Evolutionary conservation across 2,329 filamentous ascomycete species (phyloP).

Genomic region (Cladophialophora chaetospira): DNA sequence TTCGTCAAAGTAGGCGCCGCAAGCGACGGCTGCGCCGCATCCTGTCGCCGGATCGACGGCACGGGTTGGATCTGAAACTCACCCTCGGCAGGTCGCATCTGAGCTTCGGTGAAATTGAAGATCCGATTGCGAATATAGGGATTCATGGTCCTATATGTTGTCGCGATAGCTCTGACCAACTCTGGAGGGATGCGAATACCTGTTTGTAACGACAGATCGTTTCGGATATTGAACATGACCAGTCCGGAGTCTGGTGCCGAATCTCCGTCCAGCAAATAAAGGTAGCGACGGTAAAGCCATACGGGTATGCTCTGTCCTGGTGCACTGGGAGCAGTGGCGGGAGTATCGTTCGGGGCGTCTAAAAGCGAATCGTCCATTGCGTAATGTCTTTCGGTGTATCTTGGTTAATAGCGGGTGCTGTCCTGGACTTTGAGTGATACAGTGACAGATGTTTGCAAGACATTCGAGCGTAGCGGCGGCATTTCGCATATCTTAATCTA

Average conservation of each 20-base stretch:
- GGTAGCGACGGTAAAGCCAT: conserved; percentile 1
- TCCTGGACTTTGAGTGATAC: not conserved
- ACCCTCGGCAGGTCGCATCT: not conserved
- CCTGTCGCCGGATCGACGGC: not conserved
- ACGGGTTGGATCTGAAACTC: conserved; percentile 1
- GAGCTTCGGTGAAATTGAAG: not conserved
- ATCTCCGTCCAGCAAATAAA: conserved; percentile 3
- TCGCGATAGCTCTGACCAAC: not conserved
- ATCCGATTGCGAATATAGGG: not conserved
- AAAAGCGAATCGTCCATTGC: not conserved
- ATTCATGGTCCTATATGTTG: not conserved
- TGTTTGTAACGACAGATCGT: not conserved
- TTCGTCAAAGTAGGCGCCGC: not conserved
- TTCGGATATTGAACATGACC: not conserved
- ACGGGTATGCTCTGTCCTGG: not conserved
- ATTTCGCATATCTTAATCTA: not conserved
- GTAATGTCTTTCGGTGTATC: not conserved
- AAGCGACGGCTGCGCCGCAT: not conserved
- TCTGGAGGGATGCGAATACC: not conserved
- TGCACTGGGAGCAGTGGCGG: not conserved
- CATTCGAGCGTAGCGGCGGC: not conserved
- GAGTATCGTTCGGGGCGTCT: not conserved
- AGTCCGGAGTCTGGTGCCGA: not conserved
- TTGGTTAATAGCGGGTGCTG: not conserved
- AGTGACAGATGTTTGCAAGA: not conserved